Evolutionary conservation across 371 early-diverging fungal species (phyloP).

Genomic region (Mortierella sp.): DNA sequence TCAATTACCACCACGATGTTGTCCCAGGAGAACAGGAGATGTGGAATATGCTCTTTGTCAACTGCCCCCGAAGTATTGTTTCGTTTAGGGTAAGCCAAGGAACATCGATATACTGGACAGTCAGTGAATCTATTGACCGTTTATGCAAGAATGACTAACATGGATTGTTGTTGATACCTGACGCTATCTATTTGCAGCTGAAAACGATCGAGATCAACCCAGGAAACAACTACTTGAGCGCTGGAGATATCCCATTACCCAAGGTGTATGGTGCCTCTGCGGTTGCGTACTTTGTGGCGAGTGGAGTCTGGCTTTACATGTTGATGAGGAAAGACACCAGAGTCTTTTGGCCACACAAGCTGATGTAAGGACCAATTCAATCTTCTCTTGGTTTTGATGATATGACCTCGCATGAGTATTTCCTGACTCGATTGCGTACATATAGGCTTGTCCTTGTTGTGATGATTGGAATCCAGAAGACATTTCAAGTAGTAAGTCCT

Average conservation of each 20-base stretch:
- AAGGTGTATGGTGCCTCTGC: conserved; percentile 57
- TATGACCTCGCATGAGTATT: no score
- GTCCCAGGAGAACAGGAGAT: conserved; percentile 55
- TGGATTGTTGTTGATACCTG: neutral
- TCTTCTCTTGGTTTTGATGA: no score
- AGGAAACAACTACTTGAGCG: conserved; percentile 61
- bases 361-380: no score
- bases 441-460: conserved; percentile 59
- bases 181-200: conserved; percentile 41
- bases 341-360: conserved; percentile 65
- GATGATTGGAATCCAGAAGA: conserved; percentile 62
- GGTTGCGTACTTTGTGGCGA: conserved; percentile 52
- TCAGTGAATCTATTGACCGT: neutral
- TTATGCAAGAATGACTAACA: neutral
- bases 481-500: conserved; percentile 60
- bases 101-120: no score
- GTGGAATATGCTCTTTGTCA: conserved; percentile 62
- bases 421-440: no score
- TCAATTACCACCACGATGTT: conserved; percentile 45
- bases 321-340: conserved; percentile 55
- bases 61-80: conserved; percentile 54
- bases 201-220: conserved; percentile 61
- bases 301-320: conserved; percentile 54
- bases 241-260: conserved; percentile 66
- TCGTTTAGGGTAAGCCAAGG: conserved; percentile 58